Percentiles rank a stretch among this genome's conserved stretches.
Evolutionary conservation across 2,329 filamentous ascomycete species (phyloP).

Genomic region (Xylariaceae sp.): DNA sequence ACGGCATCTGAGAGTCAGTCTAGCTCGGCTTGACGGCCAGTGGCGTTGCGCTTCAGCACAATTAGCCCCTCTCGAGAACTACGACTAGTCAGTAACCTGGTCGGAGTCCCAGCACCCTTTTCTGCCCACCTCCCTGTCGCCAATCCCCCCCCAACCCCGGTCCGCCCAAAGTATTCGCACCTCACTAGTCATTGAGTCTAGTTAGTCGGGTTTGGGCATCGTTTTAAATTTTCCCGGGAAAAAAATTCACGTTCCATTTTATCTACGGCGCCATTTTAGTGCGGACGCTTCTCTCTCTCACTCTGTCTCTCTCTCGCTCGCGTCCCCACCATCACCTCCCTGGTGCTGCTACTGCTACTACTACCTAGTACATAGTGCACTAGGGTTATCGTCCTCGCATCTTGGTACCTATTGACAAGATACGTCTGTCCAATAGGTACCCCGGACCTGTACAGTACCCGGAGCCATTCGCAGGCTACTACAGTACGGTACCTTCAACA

Average conservation of each 20-base stretch:
- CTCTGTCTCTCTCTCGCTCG: no score
- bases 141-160: constrained; percentile 29
- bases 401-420: constrained; percentile 8
- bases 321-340: constrained; percentile 10
- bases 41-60: constrained; percentile 20
- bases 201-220: constrained; percentile 30
- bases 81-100: constrained; percentile 25
- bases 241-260: constrained; percentile 27
- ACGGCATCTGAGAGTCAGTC: constrained; percentile 29
- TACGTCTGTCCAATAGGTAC: constrained; percentile 6
- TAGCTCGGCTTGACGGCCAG: constrained; percentile 25
- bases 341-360: no score
- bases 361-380: constrained; percentile 17
- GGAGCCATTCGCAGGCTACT: constrained; percentile 1
- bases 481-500: background rate
- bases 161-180: constrained; percentile 15
- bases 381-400: constrained; percentile 17
- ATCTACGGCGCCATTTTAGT: constrained; percentile 25
- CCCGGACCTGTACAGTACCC: constrained; percentile 8
- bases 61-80: constrained; percentile 20
- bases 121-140: constrained; percentile 20
- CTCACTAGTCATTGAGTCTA: constrained; percentile 27
- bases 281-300: constrained; percentile 17
- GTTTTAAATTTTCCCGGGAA: constrained; percentile 17
- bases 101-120: constrained; percentile 20